Evolutionary conservation across 2,329 filamentous ascomycete genomes (phyloP).

Genomic region (Pseudogymnoascus sp.): DNA sequence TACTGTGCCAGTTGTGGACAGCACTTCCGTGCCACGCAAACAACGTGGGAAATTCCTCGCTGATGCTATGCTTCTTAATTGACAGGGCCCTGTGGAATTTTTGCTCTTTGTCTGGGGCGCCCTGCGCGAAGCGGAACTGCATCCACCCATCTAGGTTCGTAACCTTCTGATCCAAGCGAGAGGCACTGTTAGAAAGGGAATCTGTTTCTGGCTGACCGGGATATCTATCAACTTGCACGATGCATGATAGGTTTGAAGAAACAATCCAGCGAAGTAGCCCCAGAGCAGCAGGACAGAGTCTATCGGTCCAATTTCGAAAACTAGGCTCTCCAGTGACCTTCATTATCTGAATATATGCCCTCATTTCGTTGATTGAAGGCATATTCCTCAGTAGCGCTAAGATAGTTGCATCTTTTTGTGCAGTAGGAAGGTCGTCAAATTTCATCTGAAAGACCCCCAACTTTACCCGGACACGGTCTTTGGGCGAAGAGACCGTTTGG

Average conservation of each 20-base stretch:
- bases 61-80: conserved; percentile 29
- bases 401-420: conserved; percentile 41
- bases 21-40: conserved; percentile 82
- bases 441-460: conserved; percentile 39
- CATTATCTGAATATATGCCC: conserved; percentile 35
- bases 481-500: background rate
- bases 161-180: conserved; percentile 35
- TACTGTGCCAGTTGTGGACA: conserved; percentile 78
- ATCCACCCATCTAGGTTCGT: conserved; percentile 56
- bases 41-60: conserved; percentile 49
- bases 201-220: conserved; percentile 23
- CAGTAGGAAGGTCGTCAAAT: conserved; percentile 44
- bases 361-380: conserved; percentile 53
- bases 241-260: conserved; percentile 79
- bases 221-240: conserved; percentile 59
- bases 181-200: conserved; percentile 15
- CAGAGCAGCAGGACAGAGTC: conserved; percentile 56
- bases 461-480: background rate
- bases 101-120: conserved; percentile 77
- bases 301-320: conserved; percentile 44
- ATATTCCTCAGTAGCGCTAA: conserved; percentile 47
- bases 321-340: conserved; percentile 22
- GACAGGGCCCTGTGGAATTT: conserved; percentile 59
- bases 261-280: conserved; percentile 77
- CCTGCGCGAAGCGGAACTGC: conserved; percentile 83